Base-by-base conservation (phyloP, 176 grass and related monocot genomes). In the Eragrostis nindensis region DNA sequence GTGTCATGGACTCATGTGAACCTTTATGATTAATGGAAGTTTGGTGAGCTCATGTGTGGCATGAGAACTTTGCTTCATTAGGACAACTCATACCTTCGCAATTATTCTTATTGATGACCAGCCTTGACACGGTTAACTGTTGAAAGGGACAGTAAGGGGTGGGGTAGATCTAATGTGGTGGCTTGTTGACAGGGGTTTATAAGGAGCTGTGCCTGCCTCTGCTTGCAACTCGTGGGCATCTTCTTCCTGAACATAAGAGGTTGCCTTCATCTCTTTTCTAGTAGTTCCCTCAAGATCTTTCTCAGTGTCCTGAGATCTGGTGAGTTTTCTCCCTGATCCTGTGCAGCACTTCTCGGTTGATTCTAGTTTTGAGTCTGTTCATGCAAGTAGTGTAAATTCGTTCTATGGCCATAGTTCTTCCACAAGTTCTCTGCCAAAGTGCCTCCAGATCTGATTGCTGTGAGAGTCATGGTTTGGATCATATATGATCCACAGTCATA, bases 111-210 rank as follows among this genome's bases (percentile, higher is more conserved):
- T 52, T 77, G 75, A 81, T 82, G 78, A 86, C 87, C 83, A 52
- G 38, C 26, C 64, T 85, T 76, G 45, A 82, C 83, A 11, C 83
- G 66, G 87, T 89, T 86, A 82, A 43, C 73, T 86, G 85, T 57
- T 47, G 65, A 30, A 36, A 36, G 32, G 32, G 32, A 36, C 32
- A 36, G n/a, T 1, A 64, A 41, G 18, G 39, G 67, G 27, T 15
- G 40, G 70, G 83, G 78, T 89, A 89, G 83, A 86, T 89, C 83
- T 80, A 55, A 15, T 49, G 29, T 14, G 49, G 48, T 66, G 83
- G 65, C 45, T 47, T 77, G 87, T 21, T 40, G 30, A 54, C 44
- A 5, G 18, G 83, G 65, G 78, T 76, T 86, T 89, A 82, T 86
- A 89, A 89, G 41, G 83, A 72, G 82, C 66, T 30, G 82, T 66